phyloP scores from a whole-genome alignment of 495 filamentous ascomycete species.

The Pyrenula aspistea region DNA sequence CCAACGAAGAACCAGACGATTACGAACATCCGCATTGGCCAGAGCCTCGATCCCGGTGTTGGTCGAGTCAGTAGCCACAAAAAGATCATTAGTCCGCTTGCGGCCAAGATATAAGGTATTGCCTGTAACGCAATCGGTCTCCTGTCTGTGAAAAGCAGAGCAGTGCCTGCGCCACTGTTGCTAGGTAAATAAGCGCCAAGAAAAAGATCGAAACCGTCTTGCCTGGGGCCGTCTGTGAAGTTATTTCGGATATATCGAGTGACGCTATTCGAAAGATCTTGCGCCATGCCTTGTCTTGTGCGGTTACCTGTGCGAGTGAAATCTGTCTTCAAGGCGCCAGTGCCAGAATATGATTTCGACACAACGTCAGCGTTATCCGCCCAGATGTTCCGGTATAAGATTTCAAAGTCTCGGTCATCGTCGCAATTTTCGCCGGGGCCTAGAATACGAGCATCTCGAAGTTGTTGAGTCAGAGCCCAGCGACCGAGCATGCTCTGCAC shows the following conservation, averaged over 20 bases:
- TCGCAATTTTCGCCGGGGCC: constrained; percentile 53
- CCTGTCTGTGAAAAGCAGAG: constrained; percentile 71
- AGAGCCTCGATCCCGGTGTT: constrained; percentile 52
- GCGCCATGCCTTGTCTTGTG: constrained; percentile 67
- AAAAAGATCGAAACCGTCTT: constrained; percentile 94
- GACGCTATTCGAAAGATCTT: constrained; percentile 71
- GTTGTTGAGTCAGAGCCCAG: constrained; percentile 74
- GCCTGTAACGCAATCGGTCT: constrained; percentile 76
- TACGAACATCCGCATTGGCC: constrained; percentile 68
- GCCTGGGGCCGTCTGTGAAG: constrained; percentile 80
- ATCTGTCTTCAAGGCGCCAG: constrained; percentile 92
- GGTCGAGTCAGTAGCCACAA: constrained; percentile 63
- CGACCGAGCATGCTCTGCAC: constrained; percentile 92
- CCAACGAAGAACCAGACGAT: constrained; percentile 61
- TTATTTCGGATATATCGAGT: constrained; percentile 84
- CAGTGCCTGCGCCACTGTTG: constrained; percentile 46
- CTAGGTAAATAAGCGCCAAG: constrained; percentile 71
- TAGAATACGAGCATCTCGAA: constrained; percentile 70
- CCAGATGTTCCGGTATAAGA: constrained; percentile 90
- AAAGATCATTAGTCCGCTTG: constrained; percentile 76
- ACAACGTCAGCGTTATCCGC: constrained; percentile 97
- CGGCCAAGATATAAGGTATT: constrained; percentile 79
- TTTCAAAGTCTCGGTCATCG: constrained; percentile 66
- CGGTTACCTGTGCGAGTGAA: constrained; percentile 82
- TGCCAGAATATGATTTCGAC: constrained; percentile 83